Evolutionary conservation across 768 basidiomycete species (phyloP).

Genomic region (Lactarius akahatsu): DNA sequence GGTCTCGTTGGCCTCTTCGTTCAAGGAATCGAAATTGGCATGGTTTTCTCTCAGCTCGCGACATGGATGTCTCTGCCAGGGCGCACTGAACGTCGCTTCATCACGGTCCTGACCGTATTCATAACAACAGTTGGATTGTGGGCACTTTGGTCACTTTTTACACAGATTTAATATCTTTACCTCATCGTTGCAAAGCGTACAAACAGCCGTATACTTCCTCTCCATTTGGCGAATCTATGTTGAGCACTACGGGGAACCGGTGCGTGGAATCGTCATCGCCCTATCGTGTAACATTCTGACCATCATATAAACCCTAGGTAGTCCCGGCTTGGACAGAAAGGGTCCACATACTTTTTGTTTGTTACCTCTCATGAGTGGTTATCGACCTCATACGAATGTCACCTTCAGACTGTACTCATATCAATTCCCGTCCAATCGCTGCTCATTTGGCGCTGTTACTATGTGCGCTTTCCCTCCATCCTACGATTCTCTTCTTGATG

Average conservation of each 20-base stretch:
- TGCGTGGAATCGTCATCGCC: background rate
- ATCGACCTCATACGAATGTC: background rate
- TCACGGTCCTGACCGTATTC: conserved; percentile 1
- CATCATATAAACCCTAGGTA: background rate
- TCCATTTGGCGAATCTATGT: conserved; percentile 16
- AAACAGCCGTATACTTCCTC: conserved; percentile 5
- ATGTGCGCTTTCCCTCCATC: background rate
- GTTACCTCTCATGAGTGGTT: background rate
- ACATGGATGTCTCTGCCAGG: background rate
- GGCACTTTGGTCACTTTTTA: background rate
- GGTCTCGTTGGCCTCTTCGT: conserved; percentile 12
- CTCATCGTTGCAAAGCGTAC: conserved; percentile 1
- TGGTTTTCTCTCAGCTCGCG: conserved; percentile 8
- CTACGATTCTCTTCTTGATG: background rate
- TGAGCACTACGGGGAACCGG: background rate
- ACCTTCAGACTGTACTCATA: background rate
- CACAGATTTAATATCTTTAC: background rate
- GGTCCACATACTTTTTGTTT: background rate
- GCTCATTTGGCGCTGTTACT: conserved; percentile 11
- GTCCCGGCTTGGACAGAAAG: background rate
- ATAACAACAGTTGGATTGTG: conserved; percentile 9
- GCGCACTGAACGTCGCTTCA: background rate
- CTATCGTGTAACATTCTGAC: background rate
- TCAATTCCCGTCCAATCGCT: conserved; percentile 9
- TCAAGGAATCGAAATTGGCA: conserved; percentile 13